These are phyloP conservation scores for Myxozyma neotropica DNA, from an alignment of 805 yeast genomes.

Conservation along the genomic window DNA sequence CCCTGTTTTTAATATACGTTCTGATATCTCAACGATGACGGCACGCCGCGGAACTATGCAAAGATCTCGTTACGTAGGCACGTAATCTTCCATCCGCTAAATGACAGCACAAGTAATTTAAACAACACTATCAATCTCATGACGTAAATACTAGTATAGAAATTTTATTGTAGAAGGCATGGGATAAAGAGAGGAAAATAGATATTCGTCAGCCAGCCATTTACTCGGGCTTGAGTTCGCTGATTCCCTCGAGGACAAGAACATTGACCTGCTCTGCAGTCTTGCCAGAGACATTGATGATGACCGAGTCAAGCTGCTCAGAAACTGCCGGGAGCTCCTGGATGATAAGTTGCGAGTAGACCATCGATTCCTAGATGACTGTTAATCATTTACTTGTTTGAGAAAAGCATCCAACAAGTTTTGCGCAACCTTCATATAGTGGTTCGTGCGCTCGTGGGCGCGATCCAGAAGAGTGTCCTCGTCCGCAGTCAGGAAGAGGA, in stretches of 20 bases:
- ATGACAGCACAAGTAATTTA: too few relatives aligned
- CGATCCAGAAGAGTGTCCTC: constrained; percentile 63
- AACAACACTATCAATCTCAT: too few relatives aligned
- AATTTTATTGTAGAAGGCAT: too few relatives aligned
- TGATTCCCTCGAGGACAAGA: constrained; percentile 7
- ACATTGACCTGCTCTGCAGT: constrained; percentile 21
- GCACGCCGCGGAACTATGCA: too few relatives aligned
- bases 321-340: constrained; percentile 33
- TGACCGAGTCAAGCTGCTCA: constrained; percentile 31
- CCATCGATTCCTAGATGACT: constrained; percentile 37
- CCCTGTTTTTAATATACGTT: not conserved
- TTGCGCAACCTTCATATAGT: constrained; percentile 87
- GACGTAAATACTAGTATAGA: too few relatives aligned
- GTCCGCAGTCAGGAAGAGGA: constrained; percentile 68
- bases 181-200: too few relatives aligned
- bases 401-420: too few relatives aligned
- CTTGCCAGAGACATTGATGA: constrained; percentile 30
- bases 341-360: constrained; percentile 30
- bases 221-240: not conserved
- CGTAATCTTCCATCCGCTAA: too few relatives aligned
- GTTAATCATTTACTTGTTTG: too few relatives aligned
- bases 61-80: too few relatives aligned
- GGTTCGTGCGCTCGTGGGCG: constrained; percentile 66
- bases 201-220: not conserved
- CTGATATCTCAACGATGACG: too few relatives aligned